Evolutionary conservation across 371 early-diverging fungal species (phyloP), one percentile per base, ranked within the genome.

Genomic region (Apophysomyces sp.): DNA sequence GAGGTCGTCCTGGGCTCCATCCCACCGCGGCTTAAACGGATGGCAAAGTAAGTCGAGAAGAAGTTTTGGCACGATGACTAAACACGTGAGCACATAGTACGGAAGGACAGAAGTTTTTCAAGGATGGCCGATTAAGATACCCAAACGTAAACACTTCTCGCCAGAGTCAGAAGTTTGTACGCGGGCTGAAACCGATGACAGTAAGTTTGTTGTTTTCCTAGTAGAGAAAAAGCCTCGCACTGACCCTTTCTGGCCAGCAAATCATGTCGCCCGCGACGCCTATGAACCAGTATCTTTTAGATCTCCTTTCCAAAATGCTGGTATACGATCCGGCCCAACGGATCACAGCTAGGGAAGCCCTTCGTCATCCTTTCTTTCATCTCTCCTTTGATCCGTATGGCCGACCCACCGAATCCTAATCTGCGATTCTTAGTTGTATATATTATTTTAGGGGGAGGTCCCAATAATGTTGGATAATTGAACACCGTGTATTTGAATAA

Each of bases 251-350:
- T 49, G 11, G 2, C n/a, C 49, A 77, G 78, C 60, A 71, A n/a
- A 76, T 71, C 32, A 68, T 81, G 39, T 49, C 61, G 28, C 81
- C 81, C 31, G 44, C 65, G 5, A 63, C 63, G 12, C 61, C 60
- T 32, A 58, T 69, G 21, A 72, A 68, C 24, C 26, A 28, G 11
- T 64, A 71, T 15, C 76, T 81, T 32, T 65, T 90, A 12, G 92
- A 94, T 63, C 69, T 99, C 52, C 67, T 99, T 58, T 65, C 80
- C 2, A 78, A 81, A 55, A 80, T 99, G 85, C 76, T 99, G 6
- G 84, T 87, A 0, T 94, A 93, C 69, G 94, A 98, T 76, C 98
- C 99, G 0, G 72, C 65, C 4, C 74, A 88, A 57, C 73, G 98
- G 29, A 92, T 95, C 39, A 86, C 92, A 2, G 96, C 96, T 0